Evolutionary conservation across 2,329 filamentous ascomycete species (phyloP), one percentile per base, ranked within the genome.

Genomic region (Paecilomyces sp.): DNA sequence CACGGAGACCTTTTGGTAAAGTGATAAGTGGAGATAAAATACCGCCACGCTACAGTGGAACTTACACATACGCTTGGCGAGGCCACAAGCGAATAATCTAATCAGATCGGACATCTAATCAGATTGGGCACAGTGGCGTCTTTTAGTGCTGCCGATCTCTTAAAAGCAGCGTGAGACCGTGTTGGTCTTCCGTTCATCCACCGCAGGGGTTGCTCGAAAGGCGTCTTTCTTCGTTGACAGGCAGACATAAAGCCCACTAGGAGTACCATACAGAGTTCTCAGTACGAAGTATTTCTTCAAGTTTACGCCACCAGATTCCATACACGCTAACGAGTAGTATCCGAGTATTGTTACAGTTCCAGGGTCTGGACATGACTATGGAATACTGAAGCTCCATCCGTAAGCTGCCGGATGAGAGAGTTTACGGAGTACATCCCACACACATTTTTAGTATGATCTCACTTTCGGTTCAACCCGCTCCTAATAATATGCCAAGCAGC

Each of bases 81-180:
- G 9, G 15, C 8, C 59, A 50, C 8, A 61, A 57, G 15, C 50
- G 59, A 58, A 22, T 24, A 28, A 66, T 66, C 65, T 66, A 64
- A 67, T 67, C 66, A 64, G 65, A 67, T 67, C 34, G 24, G 55
- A 31, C 62, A 67, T 67, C 66, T 67, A 67, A 67, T 67, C 66
- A 67, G 65, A 67, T 67, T 56, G 33, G 55, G 51, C n/a, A 53
- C 2, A 30, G 51, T 53, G 51, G 51, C 51, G 15, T 15, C 7
- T 25, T 25, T 12, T 25, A 65, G 61, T 18, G 41, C 11, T 55
- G 59, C 65, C 62, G 65, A 62, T 31, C 30, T 60, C 59, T 18
- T 56, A 7, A 56, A 56, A 56, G 55, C 55, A 28, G 55, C 55
- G 36, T 24, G 55, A 56, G 2, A 47, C 41, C 15, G 55, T 6